Evolutionary conservation across 179 eudicot genomes (phyloP), one percentile per base, ranked within the genome.

Genomic region (Amaranthus tricolor): DNA sequence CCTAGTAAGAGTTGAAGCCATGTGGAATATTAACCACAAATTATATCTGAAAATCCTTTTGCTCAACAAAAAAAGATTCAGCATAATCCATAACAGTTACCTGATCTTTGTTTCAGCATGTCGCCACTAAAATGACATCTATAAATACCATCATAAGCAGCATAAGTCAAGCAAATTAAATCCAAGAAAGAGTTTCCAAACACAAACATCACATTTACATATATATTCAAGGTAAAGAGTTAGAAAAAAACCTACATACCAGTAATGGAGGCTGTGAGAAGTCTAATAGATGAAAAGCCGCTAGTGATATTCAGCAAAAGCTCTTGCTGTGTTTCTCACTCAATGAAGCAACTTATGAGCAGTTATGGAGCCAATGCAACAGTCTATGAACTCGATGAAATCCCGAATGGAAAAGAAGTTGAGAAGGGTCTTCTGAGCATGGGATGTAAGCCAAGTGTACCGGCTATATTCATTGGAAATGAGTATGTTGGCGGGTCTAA

Each of bases 281-380:
- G 58, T 16, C 68, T 86, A 78, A 85, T 73, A 11, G 85, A 47
- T 9, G 85, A 84, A 40, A 84, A 76, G 49, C 90, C 96, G 7
- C 79, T 88, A 63, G 94, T 89, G 68, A 88, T 91, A 70, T 91
- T 89, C 83, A 88, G 92, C 87, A 89, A 86, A 73, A 88, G 85
- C 73, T 69, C 81, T 72, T 89, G 96, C 70, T 85, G 90, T 82
- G 88, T 91, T 71, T 79, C 76, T 65, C 88, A 91, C 83, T 76
- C 87, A 71, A 78, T 88, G 65, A 80, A 80, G 83, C 82, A 83
- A 57, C 86, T 91, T 31, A 81, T 91, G n/a, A 69, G 75, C 74
- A 76, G 89, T 71, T 91, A 88, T 62, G 94, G 94, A 16, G 90
- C 94, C 14, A 89, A 88, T 66, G 78, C 86, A 2, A 73, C 68